Conservation (phyloP, 495 filamentous ascomycete species). For the Halenospora varia region DNA sequence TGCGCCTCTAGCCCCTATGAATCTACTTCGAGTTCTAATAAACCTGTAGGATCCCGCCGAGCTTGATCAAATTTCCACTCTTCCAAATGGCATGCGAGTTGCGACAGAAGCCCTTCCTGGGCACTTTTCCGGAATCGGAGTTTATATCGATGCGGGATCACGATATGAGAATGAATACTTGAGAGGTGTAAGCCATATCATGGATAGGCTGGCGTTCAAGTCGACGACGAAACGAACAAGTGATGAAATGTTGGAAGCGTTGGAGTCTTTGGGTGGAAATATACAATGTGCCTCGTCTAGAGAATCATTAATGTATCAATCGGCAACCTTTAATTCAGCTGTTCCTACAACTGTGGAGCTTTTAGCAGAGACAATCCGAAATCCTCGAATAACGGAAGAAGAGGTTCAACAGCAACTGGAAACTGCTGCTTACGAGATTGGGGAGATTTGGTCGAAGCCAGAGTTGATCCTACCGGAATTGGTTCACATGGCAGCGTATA, state of each 20-base stretch:
- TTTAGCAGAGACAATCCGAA: conserved; percentile 89
- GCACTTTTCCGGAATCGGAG: conserved; percentile 90
- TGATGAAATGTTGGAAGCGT: conserved; percentile 80
- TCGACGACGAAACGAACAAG: conserved; percentile 69
- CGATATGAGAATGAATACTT: conserved; percentile 85
- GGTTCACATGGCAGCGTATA: conserved; percentile 91
- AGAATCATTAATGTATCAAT: conserved; percentile 98
- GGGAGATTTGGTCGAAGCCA: conserved; percentile 96
- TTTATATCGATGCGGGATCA: conserved; percentile 95
- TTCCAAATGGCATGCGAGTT: conserved; percentile 91
- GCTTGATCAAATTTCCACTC: conserved; percentile 81
- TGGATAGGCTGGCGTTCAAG: conserved; percentile 95
- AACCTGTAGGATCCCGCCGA: conserved; percentile 73
- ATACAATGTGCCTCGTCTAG: conserved; percentile 94
- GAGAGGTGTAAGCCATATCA: conserved; percentile 90
- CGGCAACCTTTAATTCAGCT: conserved; percentile 93
- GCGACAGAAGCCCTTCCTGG: conserved; percentile 94
- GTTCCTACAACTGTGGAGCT: conserved; percentile 79
- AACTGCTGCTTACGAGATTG: conserved; percentile 92
- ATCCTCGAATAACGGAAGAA: conserved; percentile 83
- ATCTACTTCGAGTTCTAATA: not conserved
- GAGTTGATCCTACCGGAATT: conserved; percentile 95
- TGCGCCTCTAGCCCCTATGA: not conserved
- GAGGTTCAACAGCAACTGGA: conserved; percentile 83
- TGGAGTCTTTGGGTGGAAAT: conserved; percentile 87